phyloP scores from a whole-genome alignment of 2,329 filamentous ascomycete genomes.

The Fusarium succisae region DNA sequence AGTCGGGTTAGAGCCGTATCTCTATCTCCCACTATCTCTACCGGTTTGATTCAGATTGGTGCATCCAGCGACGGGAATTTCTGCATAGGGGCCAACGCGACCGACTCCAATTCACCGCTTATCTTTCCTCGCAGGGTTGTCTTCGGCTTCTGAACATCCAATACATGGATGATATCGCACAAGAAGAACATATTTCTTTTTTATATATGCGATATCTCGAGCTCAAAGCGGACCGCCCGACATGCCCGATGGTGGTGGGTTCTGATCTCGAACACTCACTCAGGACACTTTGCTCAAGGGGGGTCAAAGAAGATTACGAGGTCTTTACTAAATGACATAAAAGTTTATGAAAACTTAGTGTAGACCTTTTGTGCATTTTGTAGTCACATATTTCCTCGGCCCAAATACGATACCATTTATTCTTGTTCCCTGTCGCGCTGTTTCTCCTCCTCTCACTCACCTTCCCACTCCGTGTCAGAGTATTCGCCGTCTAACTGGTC shows the following conservation, averaged over 20 bases:
- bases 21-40: too few species aligned
- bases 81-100: background rate
- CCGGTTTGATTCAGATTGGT: background rate
- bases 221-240: background rate
- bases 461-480: too few species aligned
- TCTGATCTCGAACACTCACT: background rate
- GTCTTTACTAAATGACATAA: background rate
- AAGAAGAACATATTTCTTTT: background rate
- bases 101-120: background rate
- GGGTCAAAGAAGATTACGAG: background rate
- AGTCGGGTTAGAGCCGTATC: background rate
- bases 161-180: background rate
- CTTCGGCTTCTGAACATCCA: background rate
- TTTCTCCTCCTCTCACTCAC: too few species aligned
- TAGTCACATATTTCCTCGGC: too few species aligned
- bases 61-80: background rate
- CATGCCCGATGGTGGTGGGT: background rate
- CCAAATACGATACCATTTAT: too few species aligned
- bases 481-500: too few species aligned
- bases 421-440: accelerated
- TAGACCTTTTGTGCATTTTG: background rate
- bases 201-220: background rate
- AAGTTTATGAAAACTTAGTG: background rate
- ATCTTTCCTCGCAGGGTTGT: background rate
- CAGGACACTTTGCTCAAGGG: background rate